These are phyloP conservation scores for Metschnikowia peoriensis DNA, from an alignment of 805 yeast species.

Conservation along the genomic window DNA sequence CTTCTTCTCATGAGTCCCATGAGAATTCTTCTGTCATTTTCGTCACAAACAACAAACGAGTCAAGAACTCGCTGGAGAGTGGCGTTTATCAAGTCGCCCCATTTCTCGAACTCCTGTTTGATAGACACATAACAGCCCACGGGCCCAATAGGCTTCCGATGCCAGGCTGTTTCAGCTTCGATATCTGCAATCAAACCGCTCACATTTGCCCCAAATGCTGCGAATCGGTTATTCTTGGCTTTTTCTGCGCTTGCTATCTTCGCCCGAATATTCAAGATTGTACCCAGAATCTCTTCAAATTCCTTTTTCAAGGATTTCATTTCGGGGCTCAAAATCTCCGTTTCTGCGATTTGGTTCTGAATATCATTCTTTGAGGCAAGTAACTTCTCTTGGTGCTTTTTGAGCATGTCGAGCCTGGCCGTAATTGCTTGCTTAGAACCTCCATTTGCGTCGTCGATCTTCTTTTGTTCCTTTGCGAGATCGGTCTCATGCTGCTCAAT, in stretches of 20 bases:
- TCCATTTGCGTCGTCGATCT: constrained; percentile 42
- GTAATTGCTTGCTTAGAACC: constrained; percentile 39
- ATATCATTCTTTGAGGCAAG: constrained; percentile 8
- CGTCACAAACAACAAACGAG: constrained; percentile 66
- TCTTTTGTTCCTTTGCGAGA: constrained; percentile 33
- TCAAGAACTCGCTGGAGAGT: constrained; percentile 49
- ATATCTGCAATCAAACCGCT: constrained; percentile 39
- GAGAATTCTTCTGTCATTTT: constrained; percentile 50
- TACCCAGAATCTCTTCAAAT: constrained; percentile 5
- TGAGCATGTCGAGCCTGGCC: constrained; percentile 15
- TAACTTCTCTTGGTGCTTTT: constrained; percentile 10
- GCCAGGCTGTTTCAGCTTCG: constrained; percentile 30
- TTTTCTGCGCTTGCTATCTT: constrained; percentile 11
- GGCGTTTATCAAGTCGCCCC: constrained; percentile 62
- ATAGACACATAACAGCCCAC: constrained; percentile 62
- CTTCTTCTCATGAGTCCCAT: constrained; percentile 33
- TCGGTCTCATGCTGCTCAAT: constrained; percentile 18
- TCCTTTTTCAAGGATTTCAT: constrained; percentile 14
- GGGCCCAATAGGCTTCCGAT: constrained; percentile 72
- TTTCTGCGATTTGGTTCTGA: constrained; percentile 6
- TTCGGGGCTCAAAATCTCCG: constrained; percentile 8
- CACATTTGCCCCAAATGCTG: constrained; percentile 53
- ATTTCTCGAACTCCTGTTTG: constrained; percentile 50
- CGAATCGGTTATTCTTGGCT: constrained; percentile 31
- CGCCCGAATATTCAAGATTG: constrained; percentile 5